These are phyloP conservation scores for Irpex rosettiformis DNA, from an alignment of 1,284 basidiomycete genomes.

Conservation along the genomic window DNA sequence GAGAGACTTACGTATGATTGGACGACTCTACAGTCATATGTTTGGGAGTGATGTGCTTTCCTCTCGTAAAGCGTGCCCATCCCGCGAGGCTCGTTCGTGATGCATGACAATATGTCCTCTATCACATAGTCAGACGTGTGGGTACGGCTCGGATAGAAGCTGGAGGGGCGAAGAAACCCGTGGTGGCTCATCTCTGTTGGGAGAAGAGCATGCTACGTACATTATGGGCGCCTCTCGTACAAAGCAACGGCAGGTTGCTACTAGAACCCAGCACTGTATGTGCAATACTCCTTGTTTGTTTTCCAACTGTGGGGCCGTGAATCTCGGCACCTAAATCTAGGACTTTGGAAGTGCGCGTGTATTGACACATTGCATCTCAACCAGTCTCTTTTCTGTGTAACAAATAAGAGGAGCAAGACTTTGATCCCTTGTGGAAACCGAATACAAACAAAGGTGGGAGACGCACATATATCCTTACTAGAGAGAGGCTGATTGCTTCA, in stretches of 20 bases:
- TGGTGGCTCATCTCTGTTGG: background rate
- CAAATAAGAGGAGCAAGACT: no score
- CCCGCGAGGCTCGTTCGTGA: background rate
- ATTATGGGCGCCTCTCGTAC: background rate
- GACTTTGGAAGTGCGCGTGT: no score
- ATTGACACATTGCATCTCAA: no score
- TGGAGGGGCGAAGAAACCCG: background rate
- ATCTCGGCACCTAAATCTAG: background rate
- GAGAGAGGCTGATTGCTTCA: background rate
- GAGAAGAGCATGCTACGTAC: background rate
- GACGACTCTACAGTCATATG: background rate
- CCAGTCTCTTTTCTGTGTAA: no score
- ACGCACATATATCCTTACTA: background rate
- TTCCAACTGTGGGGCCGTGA: background rate
- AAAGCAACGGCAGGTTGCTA: background rate
- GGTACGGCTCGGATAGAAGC: background rate
- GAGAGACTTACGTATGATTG: background rate
- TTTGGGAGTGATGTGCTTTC: background rate
- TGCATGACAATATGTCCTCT: no score
- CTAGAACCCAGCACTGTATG: no score
- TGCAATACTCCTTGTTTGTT: background rate
- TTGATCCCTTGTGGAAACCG: background rate
- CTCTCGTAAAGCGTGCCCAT: background rate
- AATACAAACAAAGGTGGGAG: background rate
- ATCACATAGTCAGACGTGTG: background rate